Evolutionary conservation across 2,329 filamentous ascomycete species (phyloP).

Genomic region (Gremmenia infestans): DNA sequence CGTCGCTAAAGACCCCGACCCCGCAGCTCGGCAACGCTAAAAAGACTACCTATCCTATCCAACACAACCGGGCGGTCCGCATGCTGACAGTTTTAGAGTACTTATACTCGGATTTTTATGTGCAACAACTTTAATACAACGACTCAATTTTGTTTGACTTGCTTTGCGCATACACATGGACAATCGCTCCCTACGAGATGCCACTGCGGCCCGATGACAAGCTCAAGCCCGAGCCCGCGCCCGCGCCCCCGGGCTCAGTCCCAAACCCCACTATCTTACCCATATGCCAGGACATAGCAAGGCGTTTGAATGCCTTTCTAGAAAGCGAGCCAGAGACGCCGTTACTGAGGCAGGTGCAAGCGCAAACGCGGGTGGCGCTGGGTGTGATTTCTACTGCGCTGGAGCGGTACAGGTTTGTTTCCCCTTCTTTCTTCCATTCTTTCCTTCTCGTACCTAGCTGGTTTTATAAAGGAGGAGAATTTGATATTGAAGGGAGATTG

Average conservation of each 20-base stretch:
- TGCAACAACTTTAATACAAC: neutral
- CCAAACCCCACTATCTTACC: slow-evolving; percentile 19
- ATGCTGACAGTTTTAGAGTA: neutral
- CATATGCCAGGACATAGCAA: slow-evolving; percentile 24
- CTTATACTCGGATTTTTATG: no score
- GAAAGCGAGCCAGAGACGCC: slow-evolving; percentile 20
- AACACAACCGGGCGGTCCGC: neutral
- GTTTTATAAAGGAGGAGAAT: neutral
- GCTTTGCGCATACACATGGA: slow-evolving; percentile 17
- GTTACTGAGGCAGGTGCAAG: slow-evolving; percentile 48
- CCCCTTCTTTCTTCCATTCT: neutral
- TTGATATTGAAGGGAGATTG: no score
- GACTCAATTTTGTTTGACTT: neutral
- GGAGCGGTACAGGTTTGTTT: slow-evolving; percentile 63
- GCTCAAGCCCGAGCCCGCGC: neutral
- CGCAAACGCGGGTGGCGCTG: slow-evolving; percentile 68
- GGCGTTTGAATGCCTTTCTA: slow-evolving; percentile 27
- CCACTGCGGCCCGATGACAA: slow-evolving; percentile 24
- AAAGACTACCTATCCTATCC: neutral
- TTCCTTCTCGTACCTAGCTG: neutral
- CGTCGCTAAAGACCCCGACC: slow-evolving; percentile 2
- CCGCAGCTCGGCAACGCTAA: slow-evolving; percentile 13
- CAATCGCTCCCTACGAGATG: slow-evolving; percentile 23
- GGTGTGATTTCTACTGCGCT: slow-evolving; percentile 71
- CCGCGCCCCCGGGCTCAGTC: neutral